Evolutionary conservation across 2,329 filamentous ascomycete species (phyloP), one percentile per base, ranked within the genome.

Genomic region (Aquanectria penicillioides): DNA sequence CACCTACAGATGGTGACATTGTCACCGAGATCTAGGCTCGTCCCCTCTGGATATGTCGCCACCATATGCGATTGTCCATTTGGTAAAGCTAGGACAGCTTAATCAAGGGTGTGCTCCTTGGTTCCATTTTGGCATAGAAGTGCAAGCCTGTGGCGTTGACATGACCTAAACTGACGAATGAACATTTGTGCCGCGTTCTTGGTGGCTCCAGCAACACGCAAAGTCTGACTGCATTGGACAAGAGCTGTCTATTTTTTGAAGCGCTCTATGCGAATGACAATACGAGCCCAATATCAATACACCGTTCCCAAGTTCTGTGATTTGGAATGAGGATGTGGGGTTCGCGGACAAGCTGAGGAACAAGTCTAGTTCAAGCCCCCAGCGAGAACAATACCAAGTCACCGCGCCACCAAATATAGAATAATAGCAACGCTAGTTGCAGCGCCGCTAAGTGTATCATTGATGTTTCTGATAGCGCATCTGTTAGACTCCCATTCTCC

Each of bases 381-480:
- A 47, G 40, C 17, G 4, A 64, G 63, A 73, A 75, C 73, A 75
- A 75, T 75, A 69, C 63, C n/a, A n/a, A n/a, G n/a, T n/a, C n/a
- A n/a, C n/a, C n/a, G n/a, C n/a, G n/a, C n/a, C n/a, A n/a, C n/a
- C n/a, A n/a, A n/a, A n/a, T n/a, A n/a, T n/a, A n/a, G n/a, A n/a
- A n/a, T n/a, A n/a, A n/a, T n/a, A n/a, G n/a, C 64, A 74, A 68
- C 50, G 50, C 56, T 65, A 67, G 41, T 53, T 36, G 40, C 64
- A 59, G 36, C 59, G 62, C 61, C 50, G 18, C 57, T 44, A 22
- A 28, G 31, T 25, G 44, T 65, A 36, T 43, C 59, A 61, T 64
- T 57, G n/a, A 61, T 41, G 34, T 54, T 47, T 61, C 62, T 62
- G 63, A 69, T 53, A 53, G 17, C n/a, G 49, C 54, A 52, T 57